Percentiles rank a stretch among this genome's conserved stretches.
These are phyloP conservation scores for Talaromyces trachyspermus DNA, from an alignment of 495 filamentous ascomycete genomes.

Conservation along the genomic window DNA sequence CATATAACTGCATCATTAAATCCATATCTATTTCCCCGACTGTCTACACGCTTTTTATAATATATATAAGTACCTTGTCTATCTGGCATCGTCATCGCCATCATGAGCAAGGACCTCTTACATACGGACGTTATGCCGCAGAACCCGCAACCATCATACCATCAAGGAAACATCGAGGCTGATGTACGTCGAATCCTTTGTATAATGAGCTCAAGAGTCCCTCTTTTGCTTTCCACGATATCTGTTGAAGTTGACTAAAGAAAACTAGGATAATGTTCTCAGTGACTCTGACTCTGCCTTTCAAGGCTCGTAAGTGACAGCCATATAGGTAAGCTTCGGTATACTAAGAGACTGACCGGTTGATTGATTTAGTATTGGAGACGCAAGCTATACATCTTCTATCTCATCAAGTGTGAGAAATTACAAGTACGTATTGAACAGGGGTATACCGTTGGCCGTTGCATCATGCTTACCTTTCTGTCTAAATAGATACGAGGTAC, in stretches of 20 bases:
- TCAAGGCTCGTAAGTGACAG: constrained; percentile 5
- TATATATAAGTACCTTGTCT: too few species aligned
- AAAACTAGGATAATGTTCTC: background rate
- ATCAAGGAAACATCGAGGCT: constrained; percentile 7
- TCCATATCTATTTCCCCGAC: too few species aligned
- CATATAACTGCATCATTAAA: too few species aligned
- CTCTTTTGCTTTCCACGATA: background rate
- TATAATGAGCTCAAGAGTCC: background rate
- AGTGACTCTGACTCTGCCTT: constrained; percentile 10
- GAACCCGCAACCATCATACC: constrained; percentile 3
- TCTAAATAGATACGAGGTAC: constrained; percentile 7
- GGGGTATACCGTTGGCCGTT: too few species aligned
- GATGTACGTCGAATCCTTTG: constrained; percentile 6
- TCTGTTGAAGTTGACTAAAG: background rate
- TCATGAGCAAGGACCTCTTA: too few species aligned
- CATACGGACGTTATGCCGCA: background rate
- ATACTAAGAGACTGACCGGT: background rate
- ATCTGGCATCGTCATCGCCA: too few species aligned
- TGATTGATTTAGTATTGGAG: constrained; percentile 1
- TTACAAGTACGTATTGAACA: constrained; percentile 11
- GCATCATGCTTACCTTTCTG: background rate
- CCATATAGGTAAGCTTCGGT: background rate
- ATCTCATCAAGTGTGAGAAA: constrained; percentile 9
- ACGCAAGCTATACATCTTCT: constrained; percentile 9
- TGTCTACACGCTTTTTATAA: too few species aligned